Evolutionary conservation across 768 basidiomycete species (phyloP), one percentile per base, ranked within the genome.

Genomic region (Phlebiopsis flavidoalba): DNA sequence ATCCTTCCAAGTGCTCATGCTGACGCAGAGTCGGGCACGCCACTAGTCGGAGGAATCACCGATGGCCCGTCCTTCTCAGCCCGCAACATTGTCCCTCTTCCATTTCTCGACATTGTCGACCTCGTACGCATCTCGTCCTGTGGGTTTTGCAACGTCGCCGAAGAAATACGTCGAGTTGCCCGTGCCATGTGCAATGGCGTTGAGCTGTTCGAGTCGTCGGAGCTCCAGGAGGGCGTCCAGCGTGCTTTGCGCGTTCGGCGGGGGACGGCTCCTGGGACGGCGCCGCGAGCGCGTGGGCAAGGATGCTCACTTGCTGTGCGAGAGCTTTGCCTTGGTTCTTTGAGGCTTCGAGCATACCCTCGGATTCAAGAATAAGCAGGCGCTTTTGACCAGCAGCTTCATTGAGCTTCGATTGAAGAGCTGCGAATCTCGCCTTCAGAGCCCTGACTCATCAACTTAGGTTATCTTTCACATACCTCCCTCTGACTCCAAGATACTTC

Each of bases 121-220:
- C 14, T 56, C 54, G 33, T 60, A 60, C 3, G 53, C n/a, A 22
- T 60, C 60, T 19, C 53, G 40, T 3, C 52, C 53, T 1, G 43
- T 31, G 19, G 51, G 51, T 24, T 55, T 55, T 11, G 46, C 52
- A n/a, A n/a, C 26, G 15, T 48, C 22, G 19, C 52, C 60, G 17
- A 84, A 83, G 74, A 84, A 84, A 66, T 84, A 83, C 17, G 83
- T 84, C 43, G 79, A 77, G 62, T 83, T 84, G 45, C 77, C 77
- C 55, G 74, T 64, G 58, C 82, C 78, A 33, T 65, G 60, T 6
- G 83, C 83, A 50, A 84, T 83, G 47, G 82, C 80, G 60, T 73
- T 75, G 26, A 84, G 73, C 69, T 82, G 81, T 55, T 83, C 81
- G 24, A 83, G 73, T n/a, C 80, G 69, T 60, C 73, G 73, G 31